phyloP scores from a whole-genome alignment of 768 basidiomycete species.

The Boletus patriciae region DNA sequence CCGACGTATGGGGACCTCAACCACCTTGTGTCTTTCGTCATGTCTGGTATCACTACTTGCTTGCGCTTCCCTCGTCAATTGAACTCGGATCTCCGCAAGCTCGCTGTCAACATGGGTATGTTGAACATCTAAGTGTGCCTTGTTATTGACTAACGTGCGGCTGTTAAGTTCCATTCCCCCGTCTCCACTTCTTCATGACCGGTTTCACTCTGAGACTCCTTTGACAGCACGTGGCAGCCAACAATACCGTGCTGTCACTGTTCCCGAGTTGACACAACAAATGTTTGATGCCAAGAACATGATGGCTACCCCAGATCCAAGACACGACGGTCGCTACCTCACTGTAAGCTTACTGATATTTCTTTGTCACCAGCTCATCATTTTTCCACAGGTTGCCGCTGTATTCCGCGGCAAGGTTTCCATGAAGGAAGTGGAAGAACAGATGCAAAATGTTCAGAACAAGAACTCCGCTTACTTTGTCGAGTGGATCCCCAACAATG shows the following conservation, averaged over 20 bases:
- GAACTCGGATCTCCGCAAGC: constrained; percentile 96
- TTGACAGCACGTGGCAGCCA: constrained; percentile 92
- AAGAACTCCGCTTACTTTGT: constrained; percentile 99
- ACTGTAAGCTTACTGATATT: constrained; percentile 54
- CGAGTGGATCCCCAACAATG: constrained; percentile 99
- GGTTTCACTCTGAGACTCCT: constrained; percentile 94
- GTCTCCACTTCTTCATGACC: constrained; percentile 99
- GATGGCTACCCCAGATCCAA: constrained; percentile 98
- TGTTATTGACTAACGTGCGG: constrained; percentile 1
- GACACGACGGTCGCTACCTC: constrained; percentile 96
- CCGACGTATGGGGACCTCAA: constrained; percentile 98
- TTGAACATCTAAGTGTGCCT: constrained; percentile 12
- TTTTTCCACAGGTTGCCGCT: constrained; percentile 66
- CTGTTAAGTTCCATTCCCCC: constrained; percentile 85
- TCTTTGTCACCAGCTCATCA: background rate
- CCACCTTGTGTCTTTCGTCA: constrained; percentile 95
- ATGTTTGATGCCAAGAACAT: constrained; percentile 99
- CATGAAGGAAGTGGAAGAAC: constrained; percentile 99
- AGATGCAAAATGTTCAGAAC: constrained; percentile 96
- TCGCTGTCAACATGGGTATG: constrained; percentile 98
- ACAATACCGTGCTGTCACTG: constrained; percentile 94
- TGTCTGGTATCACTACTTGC: constrained; percentile 98
- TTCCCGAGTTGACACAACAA: constrained; percentile 96
- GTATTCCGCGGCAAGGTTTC: constrained; percentile 99
- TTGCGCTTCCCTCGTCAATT: constrained; percentile 99